Percentiles rank a stretch among this genome's conserved stretches.
Evolutionary conservation across 305 asterid species (phyloP).

Genomic region (Withania somnifera): DNA sequence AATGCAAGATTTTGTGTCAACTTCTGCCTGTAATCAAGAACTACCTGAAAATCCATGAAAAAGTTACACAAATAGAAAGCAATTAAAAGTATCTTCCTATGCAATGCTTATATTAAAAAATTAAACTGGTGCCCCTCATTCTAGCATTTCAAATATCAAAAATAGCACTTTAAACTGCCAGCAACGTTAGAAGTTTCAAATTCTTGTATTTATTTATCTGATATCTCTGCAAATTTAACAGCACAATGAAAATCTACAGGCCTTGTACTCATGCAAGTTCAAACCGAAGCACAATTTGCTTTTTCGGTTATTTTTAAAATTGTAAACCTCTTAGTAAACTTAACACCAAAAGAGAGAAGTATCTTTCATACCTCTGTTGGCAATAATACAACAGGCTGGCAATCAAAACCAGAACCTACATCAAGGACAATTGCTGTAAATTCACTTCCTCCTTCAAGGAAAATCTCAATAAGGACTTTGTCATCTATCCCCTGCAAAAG

Average conservation of each 20-base stretch:
- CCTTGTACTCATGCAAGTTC: neutral
- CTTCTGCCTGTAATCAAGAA: neutral
- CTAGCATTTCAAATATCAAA: neutral
- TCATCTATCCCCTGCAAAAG: slow-evolving; percentile 77
- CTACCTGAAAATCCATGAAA: neutral
- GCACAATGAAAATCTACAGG: neutral
- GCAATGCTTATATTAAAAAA: neutral
- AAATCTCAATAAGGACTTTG: slow-evolving; percentile 63
- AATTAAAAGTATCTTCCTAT: neutral
- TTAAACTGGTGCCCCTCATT: neutral
- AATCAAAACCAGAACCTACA: slow-evolving; percentile 52
- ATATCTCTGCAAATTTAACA: neutral
- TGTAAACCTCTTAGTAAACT: neutral
- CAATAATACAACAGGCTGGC: slow-evolving; percentile 72
- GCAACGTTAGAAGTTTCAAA: neutral
- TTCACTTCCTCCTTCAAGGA: slow-evolving; percentile 87
- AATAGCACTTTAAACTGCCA: neutral
- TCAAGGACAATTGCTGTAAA: slow-evolving; percentile 85
- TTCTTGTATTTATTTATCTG: neutral
- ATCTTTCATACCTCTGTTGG: slow-evolving; percentile 70
- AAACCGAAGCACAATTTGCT: neutral
- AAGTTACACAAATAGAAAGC: neutral
- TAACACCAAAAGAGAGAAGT: slow-evolving; percentile 2
- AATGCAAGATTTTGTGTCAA: neutral
- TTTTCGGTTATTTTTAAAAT: neutral